These are phyloP conservation scores for Populus davidiana DNA, from an alignment of 345 rosid genomes.

Conservation along the genomic window DNA sequence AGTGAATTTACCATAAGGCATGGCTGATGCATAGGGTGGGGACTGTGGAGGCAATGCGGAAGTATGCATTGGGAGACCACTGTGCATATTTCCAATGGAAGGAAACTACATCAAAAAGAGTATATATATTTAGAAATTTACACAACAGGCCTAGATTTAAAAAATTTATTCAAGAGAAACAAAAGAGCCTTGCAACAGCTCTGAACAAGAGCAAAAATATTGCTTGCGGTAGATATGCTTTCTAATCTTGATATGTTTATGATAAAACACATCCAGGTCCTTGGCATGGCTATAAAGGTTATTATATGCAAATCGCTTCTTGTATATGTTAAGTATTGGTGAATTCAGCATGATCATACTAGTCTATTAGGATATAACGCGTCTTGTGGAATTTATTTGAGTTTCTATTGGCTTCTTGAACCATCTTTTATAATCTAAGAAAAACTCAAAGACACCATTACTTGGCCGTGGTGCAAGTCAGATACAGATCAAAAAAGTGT, in stretches of 20 bases:
- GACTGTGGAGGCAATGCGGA: conserved; percentile 27
- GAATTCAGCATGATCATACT: neutral
- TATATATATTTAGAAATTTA: neutral
- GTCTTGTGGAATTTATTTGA: neutral
- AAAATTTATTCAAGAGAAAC: neutral
- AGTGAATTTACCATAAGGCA: conserved; percentile 38
- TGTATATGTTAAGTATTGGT: neutral
- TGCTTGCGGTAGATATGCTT: neutral
- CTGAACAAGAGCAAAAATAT: neutral
- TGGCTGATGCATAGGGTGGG: conserved; percentile 29
- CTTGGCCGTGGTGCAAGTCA: neutral
- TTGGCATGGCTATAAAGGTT: neutral
- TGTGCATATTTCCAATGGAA: conserved; percentile 40
- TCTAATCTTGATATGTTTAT: neutral
- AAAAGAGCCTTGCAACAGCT: neutral
- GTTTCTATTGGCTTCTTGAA: neutral
- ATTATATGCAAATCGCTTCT: neutral
- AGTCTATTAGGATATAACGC: neutral
- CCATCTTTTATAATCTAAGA: neutral
- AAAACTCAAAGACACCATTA: neutral
- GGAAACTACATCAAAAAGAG: conserved; percentile 38
- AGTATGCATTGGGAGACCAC: conserved; percentile 29
- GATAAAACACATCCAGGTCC: neutral
- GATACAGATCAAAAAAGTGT: neutral
- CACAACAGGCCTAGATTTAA: neutral